These are phyloP conservation scores for Mycocentrospora acerina DNA, from an alignment of 2,329 filamentous ascomycete genomes.

Conservation along the genomic window DNA sequence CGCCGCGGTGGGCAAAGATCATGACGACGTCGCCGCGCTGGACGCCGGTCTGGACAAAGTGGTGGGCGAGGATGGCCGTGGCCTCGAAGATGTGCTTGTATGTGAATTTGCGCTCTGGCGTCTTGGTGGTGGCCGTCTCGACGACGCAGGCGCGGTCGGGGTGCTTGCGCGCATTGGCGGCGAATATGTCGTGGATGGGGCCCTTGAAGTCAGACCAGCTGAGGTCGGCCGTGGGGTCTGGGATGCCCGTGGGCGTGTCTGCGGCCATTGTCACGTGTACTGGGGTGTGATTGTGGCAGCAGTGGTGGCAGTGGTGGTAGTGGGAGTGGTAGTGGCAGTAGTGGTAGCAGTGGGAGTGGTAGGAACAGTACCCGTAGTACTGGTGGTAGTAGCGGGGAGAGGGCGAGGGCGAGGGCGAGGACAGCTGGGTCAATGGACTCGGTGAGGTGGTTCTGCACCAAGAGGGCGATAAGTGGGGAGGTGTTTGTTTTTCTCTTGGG, in stretches of 20 bases:
- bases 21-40: conserved; percentile 85
- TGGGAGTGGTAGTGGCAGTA: too few relatives aligned
- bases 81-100: conserved; percentile 86
- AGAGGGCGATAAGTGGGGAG: too few relatives aligned
- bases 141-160: conserved; percentile 70
- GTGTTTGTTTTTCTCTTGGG: too few relatives aligned
- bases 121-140: conserved; percentile 58
- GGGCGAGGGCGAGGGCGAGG: too few relatives aligned
- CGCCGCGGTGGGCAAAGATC: conserved; percentile 82
- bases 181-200: conserved; percentile 71
- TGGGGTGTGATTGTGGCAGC: conserved; percentile 10
- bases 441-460: too few relatives aligned
- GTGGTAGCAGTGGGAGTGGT: too few relatives aligned
- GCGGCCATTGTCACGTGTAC: conserved; percentile 33
- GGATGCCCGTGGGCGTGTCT: conserved; percentile 42
- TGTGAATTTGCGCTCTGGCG: conserved; percentile 68
- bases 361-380: too few relatives aligned
- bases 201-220: conserved; percentile 67
- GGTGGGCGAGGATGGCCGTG: conserved; percentile 76
- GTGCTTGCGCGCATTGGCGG: conserved; percentile 64
- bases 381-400: too few relatives aligned
- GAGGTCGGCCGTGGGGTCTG: conserved; percentile 67
- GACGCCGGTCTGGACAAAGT: conserved; percentile 73
- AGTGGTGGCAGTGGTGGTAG: too few relatives aligned
- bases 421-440: too few relatives aligned